phyloP scores from a whole-genome alignment of 768 basidiomycete species.

The Lactarius hengduanensis region DNA sequence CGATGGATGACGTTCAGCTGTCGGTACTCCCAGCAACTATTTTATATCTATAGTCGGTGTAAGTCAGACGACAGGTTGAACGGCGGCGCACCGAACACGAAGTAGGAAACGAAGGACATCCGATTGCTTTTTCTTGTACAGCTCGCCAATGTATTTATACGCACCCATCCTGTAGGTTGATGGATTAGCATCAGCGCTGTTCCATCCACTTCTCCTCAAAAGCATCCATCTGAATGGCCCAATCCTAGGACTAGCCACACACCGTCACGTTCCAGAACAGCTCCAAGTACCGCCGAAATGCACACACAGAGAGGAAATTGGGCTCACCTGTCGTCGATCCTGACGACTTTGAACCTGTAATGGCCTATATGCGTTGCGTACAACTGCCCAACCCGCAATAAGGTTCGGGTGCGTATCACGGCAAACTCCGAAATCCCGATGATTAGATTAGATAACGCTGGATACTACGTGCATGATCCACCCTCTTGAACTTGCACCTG shows the following conservation, averaged over 20 bases:
- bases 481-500: background rate
- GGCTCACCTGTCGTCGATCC: constrained; percentile 37
- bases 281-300: background rate
- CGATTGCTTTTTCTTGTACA: constrained; percentile 98
- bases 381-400: constrained; percentile 2
- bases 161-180: constrained; percentile 75
- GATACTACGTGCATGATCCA: background rate
- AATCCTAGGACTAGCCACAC: constrained; percentile 16
- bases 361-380: constrained; percentile 21
- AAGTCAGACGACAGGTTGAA: background rate
- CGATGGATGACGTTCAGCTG: constrained; percentile 98
- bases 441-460: constrained; percentile 1
- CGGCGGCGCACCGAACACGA: constrained; percentile 75
- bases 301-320: constrained; percentile 10
- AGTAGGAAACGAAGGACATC: constrained; percentile 97
- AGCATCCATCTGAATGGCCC: constrained; percentile 35
- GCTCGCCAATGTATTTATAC: constrained; percentile 95
- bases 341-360: constrained; percentile 32
- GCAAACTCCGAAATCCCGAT: constrained; percentile 13
- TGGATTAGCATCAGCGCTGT: constrained; percentile 29
- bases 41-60: constrained; percentile 19
- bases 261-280: constrained; percentile 4
- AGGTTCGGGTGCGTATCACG: constrained; percentile 9
- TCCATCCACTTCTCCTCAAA: constrained; percentile 17
- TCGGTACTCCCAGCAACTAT: constrained; percentile 97